Base-by-base conservation (phyloP, 2,329 filamentous ascomycete species). In the Alternaria gaisen region DNA sequence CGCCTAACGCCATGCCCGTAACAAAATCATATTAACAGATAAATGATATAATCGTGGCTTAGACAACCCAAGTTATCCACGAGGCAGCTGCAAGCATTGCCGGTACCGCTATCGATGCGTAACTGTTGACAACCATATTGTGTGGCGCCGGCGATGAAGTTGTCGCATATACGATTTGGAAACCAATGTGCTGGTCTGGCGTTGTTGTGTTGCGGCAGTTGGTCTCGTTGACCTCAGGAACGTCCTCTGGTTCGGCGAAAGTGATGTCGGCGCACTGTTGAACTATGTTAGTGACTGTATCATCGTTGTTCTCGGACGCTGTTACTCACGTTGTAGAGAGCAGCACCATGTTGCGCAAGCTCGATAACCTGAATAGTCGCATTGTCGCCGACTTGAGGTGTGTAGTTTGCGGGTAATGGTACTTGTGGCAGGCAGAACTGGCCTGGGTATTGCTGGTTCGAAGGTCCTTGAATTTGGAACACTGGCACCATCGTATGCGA, bases 231-330 rank as follows among this genome's bases (percentile, higher is more conserved):
- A 97, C 91, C 68, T 90, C 83, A 57, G 83, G 83, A 51, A 97
- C 88, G 75, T 97, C 90, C 71, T 88, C 82, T 24, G 91, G 91
- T 1, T 93, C 91, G 48, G 90, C 92, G 71, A 98, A 96, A 47
- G 91, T 94, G 72, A 98, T 96, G 75, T 98, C 94, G 69, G 96
- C 94, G 76, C 95, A 98, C 93, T 97, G n/a, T 55, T 26, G 16
- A 6, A 47, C 43, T 14, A 9, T 12, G 43, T 69, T 44, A 70
- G 54, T 44, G 18, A 40, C 38, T 22, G 28, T 30, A 36, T 3
- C 42, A 20, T 22, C 12, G n/a, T 3, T n/a, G 18, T 30, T 32
- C 6, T 12, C 7, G 18, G 14, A 11, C 12, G n/a, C 18, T 38
- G 11, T 12, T 28, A 64, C 90, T 69, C 83, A 94, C 91, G 63